These are phyloP conservation scores for Hansenula lynferdii DNA, from an alignment of 1,139 yeast species.

Conservation along the genomic window DNA sequence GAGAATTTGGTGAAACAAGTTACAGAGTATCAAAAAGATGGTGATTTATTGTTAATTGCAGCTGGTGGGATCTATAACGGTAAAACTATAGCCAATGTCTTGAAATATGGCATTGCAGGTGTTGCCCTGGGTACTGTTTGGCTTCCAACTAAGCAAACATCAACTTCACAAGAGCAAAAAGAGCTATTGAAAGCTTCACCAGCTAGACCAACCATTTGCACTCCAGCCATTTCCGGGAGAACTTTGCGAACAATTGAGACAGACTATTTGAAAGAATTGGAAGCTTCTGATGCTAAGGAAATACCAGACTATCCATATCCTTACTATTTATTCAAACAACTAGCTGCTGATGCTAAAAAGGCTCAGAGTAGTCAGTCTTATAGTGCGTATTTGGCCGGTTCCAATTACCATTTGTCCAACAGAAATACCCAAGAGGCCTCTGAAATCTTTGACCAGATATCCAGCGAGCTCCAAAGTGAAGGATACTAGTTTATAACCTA, in stretches of 20 bases:
- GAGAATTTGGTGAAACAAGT: slow-evolving; percentile 29
- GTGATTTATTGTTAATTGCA: slow-evolving; percentile 32
- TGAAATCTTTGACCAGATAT: slow-evolving; percentile 7
- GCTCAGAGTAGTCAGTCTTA: neutral
- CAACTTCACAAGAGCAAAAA: slow-evolving; percentile 13
- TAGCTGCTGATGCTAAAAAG: slow-evolving; percentile 7
- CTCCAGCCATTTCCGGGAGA: slow-evolving; percentile 20
- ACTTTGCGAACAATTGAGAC: slow-evolving; percentile 18
- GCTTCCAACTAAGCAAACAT: slow-evolving; percentile 26
- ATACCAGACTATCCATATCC: slow-evolving; percentile 22
- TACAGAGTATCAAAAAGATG: slow-evolving; percentile 6
- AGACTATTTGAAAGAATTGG: slow-evolving; percentile 9
- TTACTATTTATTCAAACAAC: slow-evolving; percentile 15
- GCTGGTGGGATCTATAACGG: slow-evolving; percentile 43
- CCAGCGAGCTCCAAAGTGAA: neutral
- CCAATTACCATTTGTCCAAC: slow-evolving; percentile 8
- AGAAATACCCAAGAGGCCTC: slow-evolving; percentile 8
- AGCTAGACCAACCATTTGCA: slow-evolving; percentile 13
- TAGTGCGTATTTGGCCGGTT: slow-evolving; percentile 13
- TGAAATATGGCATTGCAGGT: slow-evolving; percentile 38
- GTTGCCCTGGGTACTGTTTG: slow-evolving; percentile 45
- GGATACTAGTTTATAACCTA: no score
- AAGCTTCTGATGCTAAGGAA: neutral
- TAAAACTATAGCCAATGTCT: slow-evolving; percentile 23
- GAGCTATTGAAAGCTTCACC: slow-evolving; percentile 7